Evolutionary conservation across 2,329 filamentous ascomycete genomes (phyloP), one percentile per base, ranked within the genome.

Genomic region (Arthrinium puccinioides): DNA sequence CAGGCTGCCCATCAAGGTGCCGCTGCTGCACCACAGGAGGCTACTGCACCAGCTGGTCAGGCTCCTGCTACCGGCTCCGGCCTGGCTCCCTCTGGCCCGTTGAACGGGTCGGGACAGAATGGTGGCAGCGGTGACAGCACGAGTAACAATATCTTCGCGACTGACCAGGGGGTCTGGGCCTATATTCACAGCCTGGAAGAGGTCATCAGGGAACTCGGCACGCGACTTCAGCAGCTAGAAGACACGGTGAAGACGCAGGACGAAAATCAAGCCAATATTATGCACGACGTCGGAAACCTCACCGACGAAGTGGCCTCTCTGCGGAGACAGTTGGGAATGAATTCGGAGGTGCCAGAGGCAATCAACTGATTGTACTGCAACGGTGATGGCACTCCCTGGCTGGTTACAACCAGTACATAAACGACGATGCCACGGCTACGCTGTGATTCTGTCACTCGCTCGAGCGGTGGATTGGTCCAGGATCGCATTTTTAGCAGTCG

Each of bases 171-270:
- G 28, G 64, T 89, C 8, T 87, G 82, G 82, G 64, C 70, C 4
- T 87, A 87, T 50, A 75, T 89, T 23, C 79, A 86, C 39, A 72
- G 70, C 14, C 65, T 90, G 34, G 84, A 90, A 52, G 73, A 77
- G 10, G 65, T 64, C 45, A 55, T 74, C n/a, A 66, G 67, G 38
- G 56, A 62, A 10, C 50, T 74, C 16, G 61, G 58, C 25, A 68
- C 72, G 23, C 62, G 62, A 34, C 55, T 71, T 14, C 56, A 60
- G 26, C 49, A 49, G 5, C 59, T 73, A 52, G 67, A 70, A 44
- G 53, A 57, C 16, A 45, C 51, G 33, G 66, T 65, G 40, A 55
- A 54, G 21, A 51, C 50, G 18, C 60, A 59, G 37, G 61, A 65
- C 31, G 54, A 56, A 3, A 59, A 60, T 40, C 24, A 16, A 11